phyloP scores from a whole-genome alignment of 2,329 filamentous ascomycete species.

The Blumeriella jaapii region DNA sequence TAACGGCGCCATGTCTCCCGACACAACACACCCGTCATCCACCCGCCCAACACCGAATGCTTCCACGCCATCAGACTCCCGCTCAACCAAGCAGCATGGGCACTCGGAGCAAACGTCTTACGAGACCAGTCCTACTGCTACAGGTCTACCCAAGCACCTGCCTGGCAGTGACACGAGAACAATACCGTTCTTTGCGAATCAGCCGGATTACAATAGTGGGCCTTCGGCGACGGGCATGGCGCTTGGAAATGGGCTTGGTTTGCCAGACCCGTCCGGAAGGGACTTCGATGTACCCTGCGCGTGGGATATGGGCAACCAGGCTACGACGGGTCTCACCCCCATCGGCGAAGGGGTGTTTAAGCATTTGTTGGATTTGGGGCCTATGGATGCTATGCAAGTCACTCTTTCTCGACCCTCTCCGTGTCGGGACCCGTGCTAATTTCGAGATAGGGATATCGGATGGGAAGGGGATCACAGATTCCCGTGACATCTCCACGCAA shows the following conservation, averaged over 20 bases:
- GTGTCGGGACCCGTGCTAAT: conserved; percentile 1
- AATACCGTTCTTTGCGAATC: conserved; percentile 20
- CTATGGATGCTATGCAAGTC: conserved; percentile 50
- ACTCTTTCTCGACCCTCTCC: not conserved
- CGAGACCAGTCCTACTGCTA: conserved; percentile 38
- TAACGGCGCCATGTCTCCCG: conserved; percentile 27
- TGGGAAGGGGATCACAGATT: conserved; percentile 18
- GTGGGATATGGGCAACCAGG: conserved; percentile 31
- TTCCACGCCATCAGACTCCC: conserved; percentile 36
- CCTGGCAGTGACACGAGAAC: conserved; percentile 27
- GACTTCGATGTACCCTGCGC: conserved; percentile 34
- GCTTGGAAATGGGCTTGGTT: conserved; percentile 29
- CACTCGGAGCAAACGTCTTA: conserved; percentile 36
- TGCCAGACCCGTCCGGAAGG: conserved; percentile 30
- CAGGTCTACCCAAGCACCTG: conserved; percentile 17
- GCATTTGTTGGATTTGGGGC: conserved; percentile 45
- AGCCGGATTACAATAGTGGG: conserved; percentile 15
- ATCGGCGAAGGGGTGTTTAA: conserved; percentile 46
- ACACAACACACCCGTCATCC: conserved; percentile 27
- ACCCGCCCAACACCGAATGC: conserved; percentile 50
- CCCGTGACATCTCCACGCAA: not conserved
- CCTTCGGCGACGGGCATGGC: conserved; percentile 16
- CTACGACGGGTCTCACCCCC: conserved; percentile 37
- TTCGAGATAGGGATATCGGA: conserved; percentile 20
- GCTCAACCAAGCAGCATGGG: conserved; percentile 12